These are phyloP conservation scores for Platanthera zijinensis DNA, from an alignment of 106 monocot genomes.

Conservation along the genomic window DNA sequence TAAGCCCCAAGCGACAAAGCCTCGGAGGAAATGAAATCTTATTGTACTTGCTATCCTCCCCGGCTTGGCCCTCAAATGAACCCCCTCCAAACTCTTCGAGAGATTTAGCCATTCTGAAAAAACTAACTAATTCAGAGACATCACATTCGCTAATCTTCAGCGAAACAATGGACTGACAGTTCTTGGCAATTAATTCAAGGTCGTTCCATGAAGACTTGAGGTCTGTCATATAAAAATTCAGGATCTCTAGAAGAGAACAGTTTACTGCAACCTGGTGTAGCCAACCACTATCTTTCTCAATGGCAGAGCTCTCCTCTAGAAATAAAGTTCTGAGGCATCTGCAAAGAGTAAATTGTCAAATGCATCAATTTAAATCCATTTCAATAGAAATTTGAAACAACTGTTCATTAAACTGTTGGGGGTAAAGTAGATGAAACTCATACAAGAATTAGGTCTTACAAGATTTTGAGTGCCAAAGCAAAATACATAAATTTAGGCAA, in stretches of 20 bases:
- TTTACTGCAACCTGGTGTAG: slow-evolving; percentile 70
- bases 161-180: slow-evolving; percentile 55
- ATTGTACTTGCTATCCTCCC: slow-evolving; percentile 28
- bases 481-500: neutral
- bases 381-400: neutral
- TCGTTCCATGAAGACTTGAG: slow-evolving; percentile 41
- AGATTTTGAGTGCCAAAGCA: neutral
- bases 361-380: neutral
- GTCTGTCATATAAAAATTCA: slow-evolving; percentile 88
- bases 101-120: slow-evolving; percentile 47
- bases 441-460: neutral
- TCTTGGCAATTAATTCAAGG: slow-evolving; percentile 74
- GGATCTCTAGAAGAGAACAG: slow-evolving; percentile 52
- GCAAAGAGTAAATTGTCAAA: slow-evolving; percentile 7
- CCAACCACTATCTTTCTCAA: slow-evolving; percentile 61
- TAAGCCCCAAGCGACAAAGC: slow-evolving; percentile 52
- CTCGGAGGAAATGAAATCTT: slow-evolving; percentile 56
- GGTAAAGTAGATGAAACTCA: neutral
- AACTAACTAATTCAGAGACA: slow-evolving; percentile 45
- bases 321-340: slow-evolving; percentile 69
- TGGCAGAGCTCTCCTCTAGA: slow-evolving; percentile 68
- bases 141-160: slow-evolving; percentile 79
- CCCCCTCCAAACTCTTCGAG: slow-evolving; percentile 92
- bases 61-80: slow-evolving; percentile 53
- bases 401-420: neutral